These are phyloP conservation scores for Kentomonas sorsogonicus DNA, from an alignment of 208 protist species.

Conservation along the genomic window DNA sequence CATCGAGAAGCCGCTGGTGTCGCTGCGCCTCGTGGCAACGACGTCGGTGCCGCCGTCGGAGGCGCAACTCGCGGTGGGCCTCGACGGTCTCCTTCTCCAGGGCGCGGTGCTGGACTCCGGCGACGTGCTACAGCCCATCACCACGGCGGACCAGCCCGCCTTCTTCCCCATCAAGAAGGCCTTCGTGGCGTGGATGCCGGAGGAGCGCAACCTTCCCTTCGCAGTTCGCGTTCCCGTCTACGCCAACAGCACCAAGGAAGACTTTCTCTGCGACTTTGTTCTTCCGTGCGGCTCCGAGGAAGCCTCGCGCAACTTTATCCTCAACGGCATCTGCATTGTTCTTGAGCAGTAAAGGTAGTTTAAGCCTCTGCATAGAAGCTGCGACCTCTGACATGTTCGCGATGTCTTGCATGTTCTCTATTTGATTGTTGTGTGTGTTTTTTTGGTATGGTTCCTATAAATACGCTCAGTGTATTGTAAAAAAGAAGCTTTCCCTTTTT, in stretches of 20 bases:
- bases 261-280: constrained; percentile 78
- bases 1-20: constrained; percentile 71
- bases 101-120: constrained; percentile 76
- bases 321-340: constrained; percentile 84
- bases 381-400: too few species aligned
- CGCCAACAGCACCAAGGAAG: constrained; percentile 73
- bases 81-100: constrained; percentile 80
- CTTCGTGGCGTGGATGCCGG: constrained; percentile 68
- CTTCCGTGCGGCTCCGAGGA: constrained; percentile 70
- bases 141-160: constrained; percentile 79
- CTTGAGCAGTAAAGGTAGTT: constrained; percentile 62
- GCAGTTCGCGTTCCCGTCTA: constrained; percentile 73
- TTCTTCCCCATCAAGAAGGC: constrained; percentile 68
- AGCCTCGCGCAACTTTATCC: constrained; percentile 67
- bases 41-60: constrained; percentile 39
- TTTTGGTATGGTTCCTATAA: too few species aligned
- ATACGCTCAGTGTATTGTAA: too few species aligned
- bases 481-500: too few species aligned
- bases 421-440: too few species aligned
- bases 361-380: background rate
- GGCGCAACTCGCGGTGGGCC: constrained; percentile 38
- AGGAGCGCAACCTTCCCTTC: too few species aligned
- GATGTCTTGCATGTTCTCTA: too few species aligned
- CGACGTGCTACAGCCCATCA: constrained; percentile 58
- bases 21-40: constrained; percentile 56